Base-by-base conservation (phyloP, 2,329 filamentous ascomycete species). In the Monosporascus sp. region DNA sequence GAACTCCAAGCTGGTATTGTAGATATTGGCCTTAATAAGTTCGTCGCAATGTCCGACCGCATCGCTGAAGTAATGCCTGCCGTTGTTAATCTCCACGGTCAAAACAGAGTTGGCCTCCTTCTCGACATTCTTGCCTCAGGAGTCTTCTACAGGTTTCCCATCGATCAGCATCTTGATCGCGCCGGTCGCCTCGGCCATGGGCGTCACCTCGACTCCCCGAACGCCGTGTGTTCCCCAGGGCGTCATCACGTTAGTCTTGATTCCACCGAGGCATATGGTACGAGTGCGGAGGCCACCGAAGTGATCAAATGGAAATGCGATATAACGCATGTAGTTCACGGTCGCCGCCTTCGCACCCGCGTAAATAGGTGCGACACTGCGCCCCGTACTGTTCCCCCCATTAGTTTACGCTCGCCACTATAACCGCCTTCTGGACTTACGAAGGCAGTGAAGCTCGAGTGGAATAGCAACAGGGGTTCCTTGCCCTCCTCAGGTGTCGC, bases 301-400 rank as follows among this genome's bases (percentile, higher is more conserved):
- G 5, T 60, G 56, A 38, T 57, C 55, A 48, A 67, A 59, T 7
- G 60, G 51, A 7, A 56, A 60, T 5, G 64, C 67, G 7, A 70
- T 53, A 14, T 63, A 61, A n/a, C 68, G 67, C 63, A 69, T 63
- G 51, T 71, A 66, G 51, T 66, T 63, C 45, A 70, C 37, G 15
- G 70, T 63, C 18, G 64, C 70, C 40, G 63, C 61, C 53, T 72
- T 72, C 26, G 65, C 59, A 6, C 62, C 67, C 18, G 66, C 49
- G 55, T 72, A 71, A 20, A 70, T 52, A 26, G 68, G 67, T 20
- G 61, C 64, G 50, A 61, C n/a, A 63, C 5, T 65, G 60, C 28
- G 61, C 58, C 14, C 64, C 59, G 50, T 68, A 68, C 62, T 61
- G 31, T 20, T 40, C 55, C 28, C 28, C 28, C 2, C 8, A 9